These are phyloP conservation scores for Wallacemonas collosoma DNA, from an alignment of 208 protist species.

Conservation along the genomic window DNA sequence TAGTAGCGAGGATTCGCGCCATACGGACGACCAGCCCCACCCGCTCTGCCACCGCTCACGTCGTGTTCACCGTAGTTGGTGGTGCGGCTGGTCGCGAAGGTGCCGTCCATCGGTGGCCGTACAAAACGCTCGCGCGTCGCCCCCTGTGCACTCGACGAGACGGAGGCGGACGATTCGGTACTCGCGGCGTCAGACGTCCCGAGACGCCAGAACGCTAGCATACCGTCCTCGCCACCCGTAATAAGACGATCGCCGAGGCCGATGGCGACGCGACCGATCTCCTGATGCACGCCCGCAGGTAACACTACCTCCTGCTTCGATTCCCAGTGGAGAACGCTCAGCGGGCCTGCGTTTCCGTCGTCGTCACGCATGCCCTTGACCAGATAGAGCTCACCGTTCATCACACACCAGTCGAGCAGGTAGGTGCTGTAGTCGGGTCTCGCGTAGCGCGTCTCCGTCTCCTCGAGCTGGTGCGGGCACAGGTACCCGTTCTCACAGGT, in stretches of 20 bases:
- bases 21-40: slow-evolving; percentile 1
- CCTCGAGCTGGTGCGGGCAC: slow-evolving; percentile 61
- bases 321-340: slow-evolving; percentile 52
- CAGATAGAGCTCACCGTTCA: slow-evolving; percentile 43
- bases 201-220: slow-evolving; percentile 71
- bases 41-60: slow-evolving; percentile 12
- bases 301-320: slow-evolving; percentile 25
- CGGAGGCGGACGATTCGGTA: slow-evolving; percentile 13
- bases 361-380: slow-evolving; percentile 72
- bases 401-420: slow-evolving; percentile 73
- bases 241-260: slow-evolving; percentile 71
- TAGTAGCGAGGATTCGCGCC: slow-evolving; percentile 4
- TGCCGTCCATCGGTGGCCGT: neutral
- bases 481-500: slow-evolving; percentile 87
- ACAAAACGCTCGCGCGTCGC: slow-evolving; percentile 15
- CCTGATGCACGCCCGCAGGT: slow-evolving; percentile 51
- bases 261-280: slow-evolving; percentile 69
- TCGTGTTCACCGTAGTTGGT: neutral
- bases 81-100: neutral
- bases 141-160: slow-evolving; percentile 27
- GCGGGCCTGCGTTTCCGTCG: slow-evolving; percentile 67
- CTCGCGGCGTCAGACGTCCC: neutral
- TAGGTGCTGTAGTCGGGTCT: slow-evolving; percentile 69
- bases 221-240: slow-evolving; percentile 81
- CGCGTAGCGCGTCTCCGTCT: slow-evolving; percentile 40